phyloP scores from a whole-genome alignment of 108 stramenopile species.

The Stephanodiscus triporus region DNA sequence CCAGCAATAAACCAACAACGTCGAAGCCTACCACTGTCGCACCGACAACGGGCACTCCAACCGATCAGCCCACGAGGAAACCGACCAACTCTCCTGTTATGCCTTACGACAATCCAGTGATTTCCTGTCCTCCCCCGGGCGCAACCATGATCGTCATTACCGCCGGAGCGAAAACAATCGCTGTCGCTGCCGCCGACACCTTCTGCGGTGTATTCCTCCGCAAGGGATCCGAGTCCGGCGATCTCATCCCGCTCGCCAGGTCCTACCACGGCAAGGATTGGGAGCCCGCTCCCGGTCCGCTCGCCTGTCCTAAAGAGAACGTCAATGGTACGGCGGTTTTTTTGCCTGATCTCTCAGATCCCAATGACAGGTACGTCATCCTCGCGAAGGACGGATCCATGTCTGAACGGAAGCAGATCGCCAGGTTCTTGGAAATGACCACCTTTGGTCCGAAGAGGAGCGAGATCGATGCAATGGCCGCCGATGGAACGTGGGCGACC shows the following conservation, averaged over 20 bases:
- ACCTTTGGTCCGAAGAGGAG: conserved; percentile 56
- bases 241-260: conserved; percentile 62
- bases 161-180: not conserved
- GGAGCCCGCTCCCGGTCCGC: conserved; percentile 58
- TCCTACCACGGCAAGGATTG: conserved; percentile 69
- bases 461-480: conserved; percentile 40
- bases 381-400: conserved; percentile 19
- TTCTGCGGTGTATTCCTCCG: conserved; percentile 38
- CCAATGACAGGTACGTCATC: conserved; percentile 28
- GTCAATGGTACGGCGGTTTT: conserved; percentile 6
- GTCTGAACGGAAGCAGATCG: conserved; percentile 33
- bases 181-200: conserved; percentile 6
- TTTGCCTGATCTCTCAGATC: conserved; percentile 8
- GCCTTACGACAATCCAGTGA: no score
- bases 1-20: no score
- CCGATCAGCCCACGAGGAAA: no score
- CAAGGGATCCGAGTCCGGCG: conserved; percentile 3
- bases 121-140: conserved; percentile 13
- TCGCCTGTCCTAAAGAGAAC: conserved; percentile 6
- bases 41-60: no score
- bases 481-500: conserved; percentile 19
- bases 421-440: conserved; percentile 61
- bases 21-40: no score
- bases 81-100: no score
- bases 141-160: not conserved